These are phyloP conservation scores for Lactuca sativa DNA, from an alignment of 129 eudicot genomes.

Conservation along the genomic window DNA sequence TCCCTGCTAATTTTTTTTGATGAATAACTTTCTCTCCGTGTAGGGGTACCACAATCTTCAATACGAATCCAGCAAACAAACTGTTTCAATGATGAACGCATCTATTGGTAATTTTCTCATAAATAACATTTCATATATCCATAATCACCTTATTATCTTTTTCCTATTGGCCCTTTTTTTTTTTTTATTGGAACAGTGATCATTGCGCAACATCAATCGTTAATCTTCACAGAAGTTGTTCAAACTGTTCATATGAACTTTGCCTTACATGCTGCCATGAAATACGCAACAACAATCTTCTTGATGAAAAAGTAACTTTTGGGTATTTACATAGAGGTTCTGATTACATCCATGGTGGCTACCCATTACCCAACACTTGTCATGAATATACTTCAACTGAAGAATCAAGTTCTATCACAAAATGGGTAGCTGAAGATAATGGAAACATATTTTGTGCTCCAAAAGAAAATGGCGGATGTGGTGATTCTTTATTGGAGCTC, in stretches of 20 bases:
- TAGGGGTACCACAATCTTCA: too few species aligned
- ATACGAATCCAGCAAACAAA: too few species aligned
- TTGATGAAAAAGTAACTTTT: background rate
- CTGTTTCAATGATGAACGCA: slow-evolving; percentile 22
- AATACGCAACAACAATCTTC: background rate
- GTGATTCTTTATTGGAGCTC: background rate
- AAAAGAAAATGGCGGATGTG: slow-evolving; percentile 7
- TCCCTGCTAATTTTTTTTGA: too few species aligned
- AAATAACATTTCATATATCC: background rate
- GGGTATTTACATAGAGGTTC: too few species aligned
- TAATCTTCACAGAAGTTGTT: slow-evolving; percentile 8
- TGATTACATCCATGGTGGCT: background rate
- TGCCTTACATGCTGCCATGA: slow-evolving; percentile 20
- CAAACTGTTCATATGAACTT: background rate
- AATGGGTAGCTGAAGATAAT: background rate
- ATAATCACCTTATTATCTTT: slow-evolving; percentile 7
- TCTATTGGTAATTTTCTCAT: slow-evolving; percentile 49
- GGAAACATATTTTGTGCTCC: background rate
- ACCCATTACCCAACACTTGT: background rate
- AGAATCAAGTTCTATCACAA: background rate
- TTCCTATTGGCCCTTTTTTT: background rate
- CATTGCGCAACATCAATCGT: slow-evolving; percentile 14
- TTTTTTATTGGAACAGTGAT: background rate
- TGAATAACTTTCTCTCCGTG: too few species aligned
- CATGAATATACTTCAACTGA: background rate